Conservation (phyloP, 805 yeast genomes). For the Metschnikowia chrysomelidarum region DNA sequence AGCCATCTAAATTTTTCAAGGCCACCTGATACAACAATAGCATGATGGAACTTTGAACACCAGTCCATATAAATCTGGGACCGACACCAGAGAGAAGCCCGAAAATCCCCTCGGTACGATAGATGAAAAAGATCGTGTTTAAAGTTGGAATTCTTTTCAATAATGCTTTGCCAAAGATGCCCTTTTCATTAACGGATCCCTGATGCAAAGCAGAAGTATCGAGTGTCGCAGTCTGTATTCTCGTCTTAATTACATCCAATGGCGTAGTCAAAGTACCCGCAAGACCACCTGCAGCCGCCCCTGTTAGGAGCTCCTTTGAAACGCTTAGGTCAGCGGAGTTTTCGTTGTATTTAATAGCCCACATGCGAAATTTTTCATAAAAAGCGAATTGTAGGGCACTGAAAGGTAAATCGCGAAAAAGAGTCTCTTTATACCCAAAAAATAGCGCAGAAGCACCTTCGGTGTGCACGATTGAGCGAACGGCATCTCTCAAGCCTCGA, state of each 20-base stretch:
- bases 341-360: slow-evolving; percentile 46
- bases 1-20: slow-evolving; percentile 49
- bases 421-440: slow-evolving; percentile 92
- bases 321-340: slow-evolving; percentile 48
- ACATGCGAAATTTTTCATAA: slow-evolving; percentile 75
- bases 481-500: slow-evolving; percentile 69
- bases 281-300: slow-evolving; percentile 94
- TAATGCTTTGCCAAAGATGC: slow-evolving; percentile 4
- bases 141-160: slow-evolving; percentile 26
- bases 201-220: slow-evolving; percentile 16
- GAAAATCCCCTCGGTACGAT: slow-evolving; percentile 66
- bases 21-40: slow-evolving; percentile 80
- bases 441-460: slow-evolving; percentile 81
- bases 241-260: slow-evolving; percentile 84
- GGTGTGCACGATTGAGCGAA: slow-evolving; percentile 52
- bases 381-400: slow-evolving; percentile 95
- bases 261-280: slow-evolving; percentile 92
- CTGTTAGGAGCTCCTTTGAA: slow-evolving; percentile 70
- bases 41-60: slow-evolving; percentile 93
- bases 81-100: slow-evolving; percentile 95
- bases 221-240: slow-evolving; percentile 84
- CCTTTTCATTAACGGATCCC: slow-evolving; percentile 2
- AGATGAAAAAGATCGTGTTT: slow-evolving; percentile 43
- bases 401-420: slow-evolving; percentile 90
- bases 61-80: slow-evolving; percentile 95